Evolutionary conservation across 352 stramenopile genomes (phyloP), one percentile per base, ranked within the genome.

Genomic region (Phytopythium kandeliae): DNA sequence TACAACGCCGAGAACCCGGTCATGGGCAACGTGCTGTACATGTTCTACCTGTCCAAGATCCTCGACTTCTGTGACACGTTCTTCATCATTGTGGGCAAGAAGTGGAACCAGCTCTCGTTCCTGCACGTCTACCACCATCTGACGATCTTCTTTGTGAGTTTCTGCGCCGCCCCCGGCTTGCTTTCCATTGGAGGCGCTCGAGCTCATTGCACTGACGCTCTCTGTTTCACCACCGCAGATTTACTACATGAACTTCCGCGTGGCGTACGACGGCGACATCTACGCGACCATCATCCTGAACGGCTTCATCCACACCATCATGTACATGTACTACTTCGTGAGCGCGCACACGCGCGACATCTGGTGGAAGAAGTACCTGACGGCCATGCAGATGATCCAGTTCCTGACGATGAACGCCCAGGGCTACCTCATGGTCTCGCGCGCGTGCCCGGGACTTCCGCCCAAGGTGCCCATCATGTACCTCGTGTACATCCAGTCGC

Each of bases 261-360:
- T 91, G 4, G 87, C 87, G 30, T 96, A 97, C 58, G 93, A 98
- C 68, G 92, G 91, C 58, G 94, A 98, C 74, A 89, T 97, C 54
- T 98, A 94, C 74, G 72, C 96, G 15, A 97, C 94, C 30, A 92
- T 98, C 54, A 63, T 97, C n/a, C 69, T 98, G 37, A 98, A 98
- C 67, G 86, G 89, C 56, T 97, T 97, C 66, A 96, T 98, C 54
- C 96, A 98, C 74, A 97, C 90, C 34, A 92, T 98, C 64, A 98
- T 98, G 94, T 98, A 98, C 84, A 97, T 86, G 7, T 98, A 98
- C 75, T 98, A 98, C 87, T 98, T 98, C 59, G 93, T 98, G 34
- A 96, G 85, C 69, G 92, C 97, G 65, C 91, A 98, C 75, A 98
- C 92, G 47, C 96, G 95, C 55, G 68, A 93, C 41, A 98, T 98